phyloP scores from a whole-genome alignment of 2,329 filamentous ascomycete species.

The Aspergillus piperis region DNA sequence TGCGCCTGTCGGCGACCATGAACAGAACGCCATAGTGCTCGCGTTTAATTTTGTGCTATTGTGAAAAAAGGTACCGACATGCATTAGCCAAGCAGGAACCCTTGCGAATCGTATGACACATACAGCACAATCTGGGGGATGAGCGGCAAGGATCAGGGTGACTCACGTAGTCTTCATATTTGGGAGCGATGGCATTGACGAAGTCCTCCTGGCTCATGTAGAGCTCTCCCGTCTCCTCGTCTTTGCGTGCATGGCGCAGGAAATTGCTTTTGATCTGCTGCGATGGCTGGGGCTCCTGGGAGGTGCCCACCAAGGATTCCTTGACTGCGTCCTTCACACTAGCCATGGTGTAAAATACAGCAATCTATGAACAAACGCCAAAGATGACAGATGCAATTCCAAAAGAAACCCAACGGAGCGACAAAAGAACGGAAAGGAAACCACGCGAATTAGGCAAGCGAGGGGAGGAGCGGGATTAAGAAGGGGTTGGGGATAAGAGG shows the following conservation, averaged over 20 bases:
- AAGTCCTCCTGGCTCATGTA: constrained; percentile 86
- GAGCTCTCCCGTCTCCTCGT: constrained; percentile 72
- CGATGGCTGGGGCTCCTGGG: constrained; percentile 64
- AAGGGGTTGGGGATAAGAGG: constrained; percentile 24
- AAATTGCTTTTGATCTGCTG: constrained; percentile 76
- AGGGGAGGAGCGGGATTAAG: constrained; percentile 17
- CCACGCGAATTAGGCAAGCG: not conserved
- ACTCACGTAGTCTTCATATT: constrained; percentile 87
- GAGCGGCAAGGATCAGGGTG: constrained; percentile 1
- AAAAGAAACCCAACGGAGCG: constrained; percentile 1
- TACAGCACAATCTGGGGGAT: constrained; percentile 8
- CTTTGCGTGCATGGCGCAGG: constrained; percentile 71
- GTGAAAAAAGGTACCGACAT: not conserved
- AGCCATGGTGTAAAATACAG: constrained; percentile 41
- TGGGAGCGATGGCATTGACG: constrained; percentile 83
- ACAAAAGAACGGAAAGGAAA: constrained; percentile 11
- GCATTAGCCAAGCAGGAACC: constrained; percentile 20
- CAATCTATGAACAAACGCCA: constrained; percentile 10
- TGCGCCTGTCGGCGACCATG: constrained; percentile 78
- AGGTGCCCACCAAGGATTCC: constrained; percentile 71
- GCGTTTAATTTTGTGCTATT: constrained; percentile 93
- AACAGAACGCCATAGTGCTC: constrained; percentile 96
- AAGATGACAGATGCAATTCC: constrained; percentile 11
- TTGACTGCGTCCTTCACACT: constrained; percentile 71
- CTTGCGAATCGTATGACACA: constrained; percentile 18